Evolutionary conservation across 495 filamentous ascomycete genomes (phyloP).

Genomic region (Xanthoparmelia taractica): DNA sequence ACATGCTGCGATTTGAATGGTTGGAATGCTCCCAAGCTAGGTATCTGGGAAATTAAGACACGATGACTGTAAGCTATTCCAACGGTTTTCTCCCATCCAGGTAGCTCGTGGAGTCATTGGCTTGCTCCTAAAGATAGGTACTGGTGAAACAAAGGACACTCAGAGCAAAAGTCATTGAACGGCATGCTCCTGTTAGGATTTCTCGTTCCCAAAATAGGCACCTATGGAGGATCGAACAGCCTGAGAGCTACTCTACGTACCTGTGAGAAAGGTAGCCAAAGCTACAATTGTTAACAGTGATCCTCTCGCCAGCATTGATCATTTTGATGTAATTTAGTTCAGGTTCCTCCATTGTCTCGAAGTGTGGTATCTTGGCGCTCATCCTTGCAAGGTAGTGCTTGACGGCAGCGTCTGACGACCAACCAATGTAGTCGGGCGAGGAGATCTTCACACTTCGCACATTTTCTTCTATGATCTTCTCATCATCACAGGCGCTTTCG

Average conservation of each 20-base stretch:
- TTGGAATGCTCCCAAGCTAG: background rate
- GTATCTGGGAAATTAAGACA: background rate
- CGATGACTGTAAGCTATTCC: background rate
- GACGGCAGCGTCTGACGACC: conserved; percentile 85
- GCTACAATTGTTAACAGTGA: conserved; percentile 88
- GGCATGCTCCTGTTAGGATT: background rate
- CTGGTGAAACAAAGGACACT: background rate
- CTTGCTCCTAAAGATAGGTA: background rate
- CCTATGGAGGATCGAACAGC: background rate
- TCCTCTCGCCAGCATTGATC: conserved; percentile 92
- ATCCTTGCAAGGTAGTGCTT: conserved; percentile 85
- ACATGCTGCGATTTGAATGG: background rate
- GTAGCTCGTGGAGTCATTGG: background rate
- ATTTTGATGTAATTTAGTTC: conserved; percentile 98
- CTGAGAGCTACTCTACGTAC: background rate
- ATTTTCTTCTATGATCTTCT: conserved; percentile 92
- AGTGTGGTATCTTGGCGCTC: conserved; percentile 83
- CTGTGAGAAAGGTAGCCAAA: conserved; percentile 93
- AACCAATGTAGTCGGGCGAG: conserved; percentile 77
- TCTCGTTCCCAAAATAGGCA: background rate
- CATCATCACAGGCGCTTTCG: conserved; percentile 89
- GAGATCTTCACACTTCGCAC: conserved; percentile 96
- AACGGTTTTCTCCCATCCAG: background rate
- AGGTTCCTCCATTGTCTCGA: conserved; percentile 90
- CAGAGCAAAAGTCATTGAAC: background rate